Percentiles rank a stretch among this genome's conserved stretches.
Evolutionary conservation across 23 red algal species (phyloP).

Genomic region (Gracilaria domingensis): DNA sequence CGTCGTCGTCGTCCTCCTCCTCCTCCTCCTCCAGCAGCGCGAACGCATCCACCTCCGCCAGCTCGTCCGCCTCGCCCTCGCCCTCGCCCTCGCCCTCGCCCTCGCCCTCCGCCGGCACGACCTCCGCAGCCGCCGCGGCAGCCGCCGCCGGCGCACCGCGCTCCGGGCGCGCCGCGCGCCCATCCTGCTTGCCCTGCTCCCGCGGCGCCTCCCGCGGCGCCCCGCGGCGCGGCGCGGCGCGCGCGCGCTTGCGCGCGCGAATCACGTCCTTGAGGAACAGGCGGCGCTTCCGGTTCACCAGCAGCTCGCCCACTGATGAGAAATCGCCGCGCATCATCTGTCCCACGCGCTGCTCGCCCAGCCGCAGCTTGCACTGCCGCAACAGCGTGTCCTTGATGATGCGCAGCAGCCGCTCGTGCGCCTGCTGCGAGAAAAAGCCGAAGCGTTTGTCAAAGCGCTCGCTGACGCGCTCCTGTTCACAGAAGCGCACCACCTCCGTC

Average conservation of each 20-base stretch:
- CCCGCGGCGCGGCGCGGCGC: neutral
- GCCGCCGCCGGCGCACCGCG: neutral
- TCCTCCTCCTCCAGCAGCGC: conserved; percentile 11
- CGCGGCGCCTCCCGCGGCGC: neutral
- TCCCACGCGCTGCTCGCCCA: conserved; percentile 1
- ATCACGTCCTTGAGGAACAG: conserved; percentile 27
- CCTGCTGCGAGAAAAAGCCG: conserved; percentile 47
- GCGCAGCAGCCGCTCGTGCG: neutral
- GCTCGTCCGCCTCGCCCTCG: neutral
- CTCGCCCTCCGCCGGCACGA: neutral
- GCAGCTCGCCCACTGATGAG: neutral
- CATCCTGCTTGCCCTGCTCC: neutral
- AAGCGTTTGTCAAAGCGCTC: conserved; percentile 31
- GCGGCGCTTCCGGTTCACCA: conserved; percentile 10
- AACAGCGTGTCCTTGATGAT: conserved; percentile 30
- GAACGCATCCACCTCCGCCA: conserved; percentile 10
- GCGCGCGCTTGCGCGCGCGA: neutral
- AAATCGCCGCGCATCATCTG: conserved; percentile 16
- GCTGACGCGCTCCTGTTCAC: neutral
- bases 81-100: neutral
- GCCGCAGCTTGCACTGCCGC: neutral
- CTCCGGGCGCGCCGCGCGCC: neutral
- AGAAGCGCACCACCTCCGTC: conserved; percentile 26
- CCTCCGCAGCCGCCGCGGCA: neutral
- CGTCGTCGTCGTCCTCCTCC: conserved; percentile 17